Base-by-base conservation (phyloP, 148 eudicot genomes). In the Diospyros lotus region DNA sequence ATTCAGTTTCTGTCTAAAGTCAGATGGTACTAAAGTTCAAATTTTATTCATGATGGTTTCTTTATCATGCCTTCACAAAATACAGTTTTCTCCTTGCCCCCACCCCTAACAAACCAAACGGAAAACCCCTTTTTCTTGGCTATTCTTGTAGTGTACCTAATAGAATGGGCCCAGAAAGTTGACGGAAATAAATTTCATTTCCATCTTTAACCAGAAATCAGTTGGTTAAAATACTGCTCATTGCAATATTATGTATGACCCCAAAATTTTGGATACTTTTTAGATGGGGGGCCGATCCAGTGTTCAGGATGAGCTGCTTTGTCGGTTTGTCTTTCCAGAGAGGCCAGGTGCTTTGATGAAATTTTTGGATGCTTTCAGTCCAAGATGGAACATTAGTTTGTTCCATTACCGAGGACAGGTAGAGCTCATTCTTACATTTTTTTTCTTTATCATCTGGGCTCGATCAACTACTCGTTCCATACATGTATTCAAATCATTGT, bases 341-440 rank as follows among this genome's bases (percentile, higher is more conserved):
- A 89, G 97, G 76, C 97, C 91, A 18, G 99, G 99, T 76, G 88
- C 98, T 64, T 74, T 93, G 79, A 84, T 88, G 98, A 84, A 89
- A 52, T 96, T 96, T 18, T 81, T 96, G 82, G 90, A 93, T 76
- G 87, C 86, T 15, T 86, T 96, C 45, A 96, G 99, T 81, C 99
- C 98, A 55, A 83, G 87, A 43, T 93, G 99, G 99, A 93, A 96
- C 78, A 96, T 96, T 75, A 91, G 91, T 78, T 86, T 96, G 80
- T 96, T 96, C 84, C 98, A 96, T 77, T 96, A 96, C 78, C 98
- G 97, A 6, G 87, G 86, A 62, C 98, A 93, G 88, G 99, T 91
- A 59, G 77, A 80, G 67, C 52, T 46, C 3, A 59, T 56, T 39
- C 46, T 11, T 18, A 3, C 64, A 18, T 14, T 18, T 70, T 63